These are phyloP conservation scores for Coprinellus micaceus DNA, from an alignment of 768 basidiomycete genomes.

Conservation along the genomic window DNA sequence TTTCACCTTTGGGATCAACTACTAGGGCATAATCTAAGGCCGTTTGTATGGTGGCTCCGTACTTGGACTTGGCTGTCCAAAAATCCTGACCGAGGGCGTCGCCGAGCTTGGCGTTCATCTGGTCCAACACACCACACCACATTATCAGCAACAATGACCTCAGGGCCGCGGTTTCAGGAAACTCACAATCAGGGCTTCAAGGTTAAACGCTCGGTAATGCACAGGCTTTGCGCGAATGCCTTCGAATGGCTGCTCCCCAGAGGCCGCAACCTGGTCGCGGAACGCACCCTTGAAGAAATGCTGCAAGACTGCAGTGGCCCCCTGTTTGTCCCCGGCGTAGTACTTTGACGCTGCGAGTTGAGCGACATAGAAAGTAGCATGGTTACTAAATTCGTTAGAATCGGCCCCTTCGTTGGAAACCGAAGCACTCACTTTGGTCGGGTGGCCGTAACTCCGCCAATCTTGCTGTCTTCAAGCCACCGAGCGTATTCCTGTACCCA, in stretches of 20 bases:
- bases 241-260: slow-evolving; percentile 59
- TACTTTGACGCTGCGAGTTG: slow-evolving; percentile 43
- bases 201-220: slow-evolving; percentile 58
- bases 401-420: neutral
- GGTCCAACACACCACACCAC: too few relatives aligned
- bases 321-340: slow-evolving; percentile 35
- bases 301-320: slow-evolving; percentile 35
- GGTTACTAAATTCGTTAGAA: slow-evolving; percentile 39
- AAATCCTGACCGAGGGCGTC: slow-evolving; percentile 47
- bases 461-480: slow-evolving; percentile 43
- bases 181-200: slow-evolving; percentile 55
- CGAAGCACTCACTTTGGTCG: slow-evolving; percentile 45
- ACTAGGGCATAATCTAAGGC: slow-evolving; percentile 48
- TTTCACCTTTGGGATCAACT: slow-evolving; percentile 38
- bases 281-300: slow-evolving; percentile 41
- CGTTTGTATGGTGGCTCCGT: slow-evolving; percentile 49
- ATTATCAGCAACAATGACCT: neutral
- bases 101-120: slow-evolving; percentile 53
- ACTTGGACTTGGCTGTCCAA: slow-evolving; percentile 44
- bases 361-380: slow-evolving; percentile 44
- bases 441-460: slow-evolving; percentile 37
- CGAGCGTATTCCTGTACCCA: slow-evolving; percentile 42
- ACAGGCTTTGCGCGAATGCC: slow-evolving; percentile 49
- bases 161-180: neutral
- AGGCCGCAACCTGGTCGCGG: slow-evolving; percentile 44